A percentile compares a stretch with the other conserved stretches of the same genome.
Evolutionary conservation across 768 basidiomycete species (phyloP).

Genomic region (Cyclocybe cylindracea): DNA sequence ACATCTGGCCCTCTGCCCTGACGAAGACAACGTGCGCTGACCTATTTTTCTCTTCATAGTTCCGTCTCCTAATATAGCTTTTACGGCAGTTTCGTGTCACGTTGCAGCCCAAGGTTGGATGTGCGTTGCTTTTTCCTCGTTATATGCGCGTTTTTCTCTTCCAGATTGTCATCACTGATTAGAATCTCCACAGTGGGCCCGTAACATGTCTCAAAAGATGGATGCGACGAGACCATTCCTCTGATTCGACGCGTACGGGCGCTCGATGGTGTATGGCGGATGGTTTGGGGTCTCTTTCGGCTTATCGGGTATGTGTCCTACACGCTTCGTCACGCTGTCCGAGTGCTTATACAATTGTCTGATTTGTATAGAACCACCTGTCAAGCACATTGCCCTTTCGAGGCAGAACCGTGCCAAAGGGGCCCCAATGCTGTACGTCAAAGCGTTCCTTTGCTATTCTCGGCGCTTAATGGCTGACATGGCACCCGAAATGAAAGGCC

Average conservation of each 20-base stretch:
- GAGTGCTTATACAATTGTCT: constrained; percentile 2
- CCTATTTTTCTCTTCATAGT: neutral
- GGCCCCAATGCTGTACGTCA: neutral
- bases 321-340: neutral
- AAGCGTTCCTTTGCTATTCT: neutral
- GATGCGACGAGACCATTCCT: constrained; percentile 37
- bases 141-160: constrained; percentile 5
- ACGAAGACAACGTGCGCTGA: constrained; percentile 33
- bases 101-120: constrained; percentile 35
- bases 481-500: no score
- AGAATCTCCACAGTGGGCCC: constrained; percentile 34
- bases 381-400: constrained; percentile 2
- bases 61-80: neutral
- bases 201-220: constrained; percentile 49
- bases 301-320: constrained; percentile 41
- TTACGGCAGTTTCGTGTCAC: constrained; percentile 35
- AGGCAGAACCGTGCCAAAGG: neutral
- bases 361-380: constrained; percentile 13
- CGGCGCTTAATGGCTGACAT: no score
- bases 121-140: constrained; percentile 30
- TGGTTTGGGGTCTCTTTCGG: constrained; percentile 48
- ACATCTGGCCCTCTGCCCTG: constrained; percentile 31
- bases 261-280: constrained; percentile 38
- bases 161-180: constrained; percentile 1
- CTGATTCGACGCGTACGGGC: constrained; percentile 29